Evolutionary conservation across 805 yeast genomes (phyloP).

Genomic region (Candida maris): DNA sequence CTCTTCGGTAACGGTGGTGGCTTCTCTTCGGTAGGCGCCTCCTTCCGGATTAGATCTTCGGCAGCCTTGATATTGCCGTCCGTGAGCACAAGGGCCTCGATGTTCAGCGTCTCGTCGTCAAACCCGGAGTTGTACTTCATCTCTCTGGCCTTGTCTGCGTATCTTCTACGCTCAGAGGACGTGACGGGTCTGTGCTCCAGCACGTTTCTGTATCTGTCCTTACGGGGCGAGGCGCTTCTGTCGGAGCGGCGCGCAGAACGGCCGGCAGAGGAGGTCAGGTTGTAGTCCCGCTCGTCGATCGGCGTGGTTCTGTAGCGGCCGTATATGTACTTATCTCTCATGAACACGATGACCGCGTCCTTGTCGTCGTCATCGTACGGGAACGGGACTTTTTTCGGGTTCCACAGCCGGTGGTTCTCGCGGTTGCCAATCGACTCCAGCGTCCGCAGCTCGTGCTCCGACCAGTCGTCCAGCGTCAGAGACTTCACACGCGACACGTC

Average conservation of each 20-base stretch:
- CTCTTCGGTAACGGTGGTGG: conserved; percentile 50
- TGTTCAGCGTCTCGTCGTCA: conserved; percentile 49
- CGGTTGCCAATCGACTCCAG: conserved; percentile 55
- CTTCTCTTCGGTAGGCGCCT: conserved; percentile 34
- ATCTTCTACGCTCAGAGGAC: conserved; percentile 49
- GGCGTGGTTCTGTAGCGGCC: conserved; percentile 52
- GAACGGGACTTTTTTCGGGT: conserved; percentile 61
- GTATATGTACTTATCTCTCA: conserved; percentile 64
- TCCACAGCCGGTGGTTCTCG: conserved; percentile 60
- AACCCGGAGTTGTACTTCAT: conserved; percentile 54
- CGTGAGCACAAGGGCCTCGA: conserved; percentile 60
- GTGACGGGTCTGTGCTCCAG: conserved; percentile 53
- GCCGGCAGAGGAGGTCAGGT: conserved; percentile 17
- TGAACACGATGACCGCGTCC: conserved; percentile 49
- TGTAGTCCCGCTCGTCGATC: conserved; percentile 35
- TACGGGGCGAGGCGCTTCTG: conserved; percentile 4
- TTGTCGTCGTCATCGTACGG: conserved; percentile 75
- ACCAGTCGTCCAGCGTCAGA: conserved; percentile 71
- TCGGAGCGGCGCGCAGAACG: conserved; percentile 7
- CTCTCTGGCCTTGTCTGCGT: conserved; percentile 44
- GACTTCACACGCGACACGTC: conserved; percentile 67
- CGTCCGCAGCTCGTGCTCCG: conserved; percentile 47
- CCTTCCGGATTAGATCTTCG: conserved; percentile 49
- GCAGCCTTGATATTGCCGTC: conserved; percentile 61
- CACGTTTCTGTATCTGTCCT: conserved; percentile 13